Evolutionary conservation across 2,329 filamentous ascomycete species (phyloP).

Genomic region (Aspergillus sojae): DNA sequence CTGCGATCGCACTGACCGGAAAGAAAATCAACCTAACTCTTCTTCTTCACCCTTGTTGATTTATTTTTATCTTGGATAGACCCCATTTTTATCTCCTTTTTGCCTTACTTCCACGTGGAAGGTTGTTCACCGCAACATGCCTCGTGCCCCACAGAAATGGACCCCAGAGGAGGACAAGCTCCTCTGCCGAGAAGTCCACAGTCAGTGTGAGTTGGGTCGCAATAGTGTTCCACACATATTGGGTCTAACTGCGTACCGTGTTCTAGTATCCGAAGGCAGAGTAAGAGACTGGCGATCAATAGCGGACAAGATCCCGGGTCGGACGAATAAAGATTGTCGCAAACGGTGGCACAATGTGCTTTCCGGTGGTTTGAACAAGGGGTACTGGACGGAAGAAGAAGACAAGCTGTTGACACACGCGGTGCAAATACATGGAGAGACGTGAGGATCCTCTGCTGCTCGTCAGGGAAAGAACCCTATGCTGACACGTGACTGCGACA

Average conservation of each 20-base stretch:
- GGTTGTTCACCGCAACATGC: neutral
- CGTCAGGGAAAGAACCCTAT: neutral
- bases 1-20: neutral
- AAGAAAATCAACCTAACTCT: neutral
- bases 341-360: conserved; percentile 7
- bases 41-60: neutral
- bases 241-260: neutral
- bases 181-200: neutral
- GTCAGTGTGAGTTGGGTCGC: neutral
- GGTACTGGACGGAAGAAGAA: conserved; percentile 6
- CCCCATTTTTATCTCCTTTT: neutral
- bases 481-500: neutral
- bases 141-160: conserved; percentile 4
- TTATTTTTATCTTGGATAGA: neutral
- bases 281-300: conserved; percentile 3
- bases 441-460: neutral
- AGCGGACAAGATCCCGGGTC: conserved; percentile 3
- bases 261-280: neutral
- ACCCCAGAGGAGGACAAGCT: conserved; percentile 1
- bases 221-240: neutral
- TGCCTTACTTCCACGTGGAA: neutral
- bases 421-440: neutral
- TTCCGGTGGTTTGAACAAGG: neutral
- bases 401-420: conserved; percentile 1
- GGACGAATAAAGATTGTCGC: conserved; percentile 8